These are phyloP conservation scores for Lathyrus sativus DNA, from an alignment of 306 rosid genomes.

Conservation along the genomic window DNA sequence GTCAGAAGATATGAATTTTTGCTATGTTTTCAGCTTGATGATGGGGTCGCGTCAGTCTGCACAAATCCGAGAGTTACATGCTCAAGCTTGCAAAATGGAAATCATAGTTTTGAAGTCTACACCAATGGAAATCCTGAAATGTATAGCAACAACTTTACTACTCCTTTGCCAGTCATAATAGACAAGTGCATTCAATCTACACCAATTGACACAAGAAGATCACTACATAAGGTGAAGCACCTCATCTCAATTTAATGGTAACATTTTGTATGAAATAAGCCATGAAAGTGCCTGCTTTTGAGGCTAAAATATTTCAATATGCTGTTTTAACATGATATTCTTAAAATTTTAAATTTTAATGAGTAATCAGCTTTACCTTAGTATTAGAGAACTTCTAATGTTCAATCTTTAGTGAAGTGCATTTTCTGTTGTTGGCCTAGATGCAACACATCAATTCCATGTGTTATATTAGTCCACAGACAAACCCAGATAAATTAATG, in stretches of 20 bases:
- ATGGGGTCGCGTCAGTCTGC: slow-evolving; percentile 56
- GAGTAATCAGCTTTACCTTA: too few relatives aligned
- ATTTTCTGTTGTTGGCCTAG: too few relatives aligned
- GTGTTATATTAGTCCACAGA: slow-evolving; percentile 13
- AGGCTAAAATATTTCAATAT: slow-evolving; percentile 14
- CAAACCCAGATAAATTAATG: not conserved
- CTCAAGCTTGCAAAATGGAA: slow-evolving; percentile 70
- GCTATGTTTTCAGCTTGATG: slow-evolving; percentile 65
- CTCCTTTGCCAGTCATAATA: slow-evolving; percentile 87
- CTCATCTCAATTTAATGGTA: slow-evolving; percentile 14
- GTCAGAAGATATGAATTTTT: too few relatives aligned
- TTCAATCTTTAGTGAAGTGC: too few relatives aligned
- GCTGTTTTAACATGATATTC: too few relatives aligned
- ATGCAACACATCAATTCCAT: not conserved
- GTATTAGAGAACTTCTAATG: too few relatives aligned
- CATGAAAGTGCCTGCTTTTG: slow-evolving; percentile 4
- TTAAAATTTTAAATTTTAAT: too few relatives aligned
- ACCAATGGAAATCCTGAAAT: slow-evolving; percentile 74
- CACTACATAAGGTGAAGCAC: slow-evolving; percentile 81
- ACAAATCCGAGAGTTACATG: slow-evolving; percentile 51
- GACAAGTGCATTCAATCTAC: slow-evolving; percentile 99
- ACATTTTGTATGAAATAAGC: slow-evolving; percentile 18
- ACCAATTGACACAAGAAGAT: slow-evolving; percentile 96
- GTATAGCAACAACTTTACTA: slow-evolving; percentile 72
- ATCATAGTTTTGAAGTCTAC: slow-evolving; percentile 75